Percentiles rank a stretch among this genome's conserved stretches.
phyloP scores from a whole-genome alignment of 768 basidiomycete genomes.

The Naganishia onofrii region DNA sequence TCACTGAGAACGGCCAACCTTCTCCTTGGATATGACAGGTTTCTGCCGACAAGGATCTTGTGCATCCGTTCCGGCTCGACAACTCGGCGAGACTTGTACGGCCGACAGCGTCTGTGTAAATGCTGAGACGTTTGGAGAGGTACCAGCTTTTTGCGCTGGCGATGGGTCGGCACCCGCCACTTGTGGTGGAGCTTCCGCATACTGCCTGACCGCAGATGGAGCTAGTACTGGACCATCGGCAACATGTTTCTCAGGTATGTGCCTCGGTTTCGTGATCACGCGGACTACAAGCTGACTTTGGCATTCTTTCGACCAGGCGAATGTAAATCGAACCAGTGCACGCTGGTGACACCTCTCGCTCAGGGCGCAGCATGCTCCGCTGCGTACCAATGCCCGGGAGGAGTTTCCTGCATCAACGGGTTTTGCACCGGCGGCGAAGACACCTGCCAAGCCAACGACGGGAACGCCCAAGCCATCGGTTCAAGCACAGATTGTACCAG shows the following conservation, averaged over 20 bases:
- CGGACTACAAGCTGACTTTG: too few relatives aligned
- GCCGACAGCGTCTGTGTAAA: neutral
- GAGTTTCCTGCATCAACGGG: neutral
- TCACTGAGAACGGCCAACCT: too few relatives aligned
- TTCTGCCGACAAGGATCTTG: neutral
- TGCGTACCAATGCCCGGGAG: neutral
- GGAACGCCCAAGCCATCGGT: neutral
- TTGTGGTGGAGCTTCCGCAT: neutral
- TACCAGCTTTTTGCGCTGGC: neutral
- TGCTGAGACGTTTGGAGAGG: neutral
- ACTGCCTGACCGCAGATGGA: neutral
- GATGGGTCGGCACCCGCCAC: neutral
- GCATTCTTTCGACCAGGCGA: too few relatives aligned
- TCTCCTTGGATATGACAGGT: neutral
- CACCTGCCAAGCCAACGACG: conserved; percentile 3
- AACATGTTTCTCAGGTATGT: neutral
- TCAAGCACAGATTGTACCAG: conserved; percentile 6
- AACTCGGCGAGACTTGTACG: neutral
- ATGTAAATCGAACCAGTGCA: neutral
- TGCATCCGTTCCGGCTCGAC: neutral
- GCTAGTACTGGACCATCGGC: neutral
- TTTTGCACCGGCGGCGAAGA: neutral
- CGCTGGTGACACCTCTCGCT: neutral
- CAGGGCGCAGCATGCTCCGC: neutral
- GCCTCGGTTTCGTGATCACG: too few relatives aligned